Evolutionary conservation across 352 stramenopile species (phyloP), one percentile per base, ranked within the genome.

Genomic region (Phytopythium delawarense): DNA sequence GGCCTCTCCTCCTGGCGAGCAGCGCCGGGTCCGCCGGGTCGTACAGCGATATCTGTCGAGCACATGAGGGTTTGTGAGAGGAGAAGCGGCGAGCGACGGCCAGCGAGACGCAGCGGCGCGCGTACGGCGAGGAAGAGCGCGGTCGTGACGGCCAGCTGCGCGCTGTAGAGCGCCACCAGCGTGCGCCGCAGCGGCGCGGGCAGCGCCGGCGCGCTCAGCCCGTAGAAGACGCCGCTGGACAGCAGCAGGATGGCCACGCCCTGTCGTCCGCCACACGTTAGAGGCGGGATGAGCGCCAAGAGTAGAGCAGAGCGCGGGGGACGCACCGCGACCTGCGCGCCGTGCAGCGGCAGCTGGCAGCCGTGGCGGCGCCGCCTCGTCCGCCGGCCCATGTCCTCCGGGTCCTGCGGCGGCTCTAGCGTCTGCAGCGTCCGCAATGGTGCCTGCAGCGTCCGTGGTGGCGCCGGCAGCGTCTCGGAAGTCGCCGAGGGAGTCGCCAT

Each of bases 31-130:
- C 69, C 12, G 69, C 72, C 6, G 80, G 75, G 46, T 88, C 73
- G 28, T 81, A 65, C 7, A 79, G 55, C 23, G 78, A 84, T 44
- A 89, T 89, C 80, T 89, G 56, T 45, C 37, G 30, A 4, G 20
- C 0, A n/a, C 3, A 49, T 4, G 18, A 4, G 25, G 9, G 12
- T 4, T 1, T 20, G 42, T 48, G 18, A 21, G 42, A 11, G 45
- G 11, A 66, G 44, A 1, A 4, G 23, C 11, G 12, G 34, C 2
- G 9, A 15, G 20, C 3, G 16, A 11, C 7, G 20, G 6, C 1
- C 6, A 15, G 7, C 2, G 34, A 30, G 34, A 34, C 6, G 30
- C 7, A 30, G n/a, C 12, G 20, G 7, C 18, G 23, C 48, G 45
- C 58, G 20, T 63, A 84, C 66, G 15, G 66, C 60, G 40, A 67